phyloP scores from a whole-genome alignment of 331 rosid species.

The Arachis monticola region DNA sequence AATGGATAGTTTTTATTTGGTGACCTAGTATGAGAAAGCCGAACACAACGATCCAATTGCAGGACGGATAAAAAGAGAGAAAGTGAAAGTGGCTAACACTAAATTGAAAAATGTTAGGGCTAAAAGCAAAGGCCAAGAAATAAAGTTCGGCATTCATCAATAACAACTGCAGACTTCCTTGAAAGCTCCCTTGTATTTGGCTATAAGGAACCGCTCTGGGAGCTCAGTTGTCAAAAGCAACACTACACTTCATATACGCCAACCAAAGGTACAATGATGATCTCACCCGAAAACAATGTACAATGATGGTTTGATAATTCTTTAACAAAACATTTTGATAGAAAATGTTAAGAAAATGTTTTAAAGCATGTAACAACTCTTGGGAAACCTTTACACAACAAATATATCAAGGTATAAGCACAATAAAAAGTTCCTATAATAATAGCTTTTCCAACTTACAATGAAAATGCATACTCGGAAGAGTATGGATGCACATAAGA shows the following conservation, averaged over 20 bases:
- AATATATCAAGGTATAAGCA: not conserved
- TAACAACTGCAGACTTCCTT: not conserved
- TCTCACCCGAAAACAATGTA: too few species aligned
- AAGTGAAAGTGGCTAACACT: not conserved
- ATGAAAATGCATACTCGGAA: not conserved
- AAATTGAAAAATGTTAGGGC: not conserved
- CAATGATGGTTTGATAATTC: not conserved
- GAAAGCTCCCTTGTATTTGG: not conserved
- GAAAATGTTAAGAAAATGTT: not conserved
- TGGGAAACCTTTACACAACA: not conserved
- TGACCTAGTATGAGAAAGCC: not conserved
- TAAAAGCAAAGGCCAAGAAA: slow-evolving; percentile 1
- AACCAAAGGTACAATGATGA: not conserved
- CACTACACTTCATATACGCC: not conserved
- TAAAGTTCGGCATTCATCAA: not conserved
- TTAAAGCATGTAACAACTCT: not conserved
- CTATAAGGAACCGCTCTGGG: not conserved
- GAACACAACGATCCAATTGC: slow-evolving; percentile 1
- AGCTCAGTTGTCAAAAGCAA: not conserved
- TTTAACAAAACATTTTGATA: not conserved
- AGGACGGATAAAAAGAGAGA: not conserved
- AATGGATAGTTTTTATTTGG: not conserved
- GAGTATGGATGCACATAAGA: not conserved
- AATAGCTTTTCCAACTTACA: not conserved
- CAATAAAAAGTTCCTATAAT: not conserved